Percentiles rank a stretch among this genome's conserved stretches.
These are phyloP conservation scores for Alternaria panax DNA, from an alignment of 2,329 filamentous ascomycete species.

Conservation along the genomic window DNA sequence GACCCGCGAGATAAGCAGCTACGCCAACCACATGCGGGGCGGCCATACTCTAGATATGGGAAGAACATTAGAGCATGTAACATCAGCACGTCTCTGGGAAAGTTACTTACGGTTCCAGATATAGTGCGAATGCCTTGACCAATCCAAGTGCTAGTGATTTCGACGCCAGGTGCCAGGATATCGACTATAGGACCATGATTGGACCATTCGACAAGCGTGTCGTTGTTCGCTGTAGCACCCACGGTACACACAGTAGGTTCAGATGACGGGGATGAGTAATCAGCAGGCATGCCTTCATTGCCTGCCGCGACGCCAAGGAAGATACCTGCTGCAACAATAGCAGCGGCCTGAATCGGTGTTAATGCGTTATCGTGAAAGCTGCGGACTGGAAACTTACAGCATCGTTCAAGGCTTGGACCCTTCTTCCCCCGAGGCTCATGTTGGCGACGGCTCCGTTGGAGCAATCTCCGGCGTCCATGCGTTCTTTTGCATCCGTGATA, in stretches of 20 bases:
- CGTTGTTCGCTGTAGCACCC: conserved; percentile 44
- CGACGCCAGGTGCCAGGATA: conserved; percentile 49
- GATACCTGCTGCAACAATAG: conserved; percentile 42
- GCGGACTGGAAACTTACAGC: conserved; percentile 18
- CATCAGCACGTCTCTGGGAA: not conserved
- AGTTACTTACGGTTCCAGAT: conserved; percentile 58
- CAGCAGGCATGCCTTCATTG: conserved; percentile 41
- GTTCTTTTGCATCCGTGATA: conserved; percentile 18
- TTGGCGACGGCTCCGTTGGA: conserved; percentile 44
- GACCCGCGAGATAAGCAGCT: conserved; percentile 70
- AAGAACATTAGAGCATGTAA: not conserved
- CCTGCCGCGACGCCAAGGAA: conserved; percentile 51
- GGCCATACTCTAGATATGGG: conserved; percentile 61
- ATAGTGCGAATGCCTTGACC: conserved; percentile 54
- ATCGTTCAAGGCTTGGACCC: conserved; percentile 34
- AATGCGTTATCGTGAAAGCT: not conserved
- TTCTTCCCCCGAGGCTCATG: conserved; percentile 45
- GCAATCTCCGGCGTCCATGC: conserved; percentile 18
- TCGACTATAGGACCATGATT: conserved; percentile 49
- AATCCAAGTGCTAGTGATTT: conserved; percentile 55
- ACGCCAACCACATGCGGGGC: conserved; percentile 74
- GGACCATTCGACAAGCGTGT: conserved; percentile 43
- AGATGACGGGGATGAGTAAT: conserved; percentile 43
- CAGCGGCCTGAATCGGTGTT: conserved; percentile 32
- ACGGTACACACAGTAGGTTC: conserved; percentile 50